phyloP scores from a whole-genome alignment of 805 yeast species.

The Zygosaccharomyces bisporus region DNA sequence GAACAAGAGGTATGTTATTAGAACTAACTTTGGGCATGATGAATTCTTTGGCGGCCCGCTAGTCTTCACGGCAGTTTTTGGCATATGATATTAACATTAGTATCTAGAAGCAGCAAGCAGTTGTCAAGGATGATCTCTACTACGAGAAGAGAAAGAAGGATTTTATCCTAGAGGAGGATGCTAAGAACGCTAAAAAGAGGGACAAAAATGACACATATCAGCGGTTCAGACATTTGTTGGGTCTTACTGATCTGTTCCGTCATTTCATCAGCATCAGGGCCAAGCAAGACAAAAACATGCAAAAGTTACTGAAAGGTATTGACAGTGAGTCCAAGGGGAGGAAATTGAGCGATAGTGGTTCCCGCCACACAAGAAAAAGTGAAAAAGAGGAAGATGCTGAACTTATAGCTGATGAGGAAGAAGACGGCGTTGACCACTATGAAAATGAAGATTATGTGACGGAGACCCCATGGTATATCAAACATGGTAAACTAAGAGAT shows the following conservation, averaged over 20 bases:
- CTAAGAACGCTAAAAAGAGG: slow-evolving; percentile 52
- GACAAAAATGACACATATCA: slow-evolving; percentile 66
- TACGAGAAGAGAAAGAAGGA: slow-evolving; percentile 43
- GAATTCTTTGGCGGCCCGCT: slow-evolving; percentile 6
- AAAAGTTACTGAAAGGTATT: slow-evolving; percentile 52
- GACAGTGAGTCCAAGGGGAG: slow-evolving; percentile 48
- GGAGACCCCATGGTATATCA: slow-evolving; percentile 75
- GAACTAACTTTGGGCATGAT: not conserved
- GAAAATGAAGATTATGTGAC: slow-evolving; percentile 68
- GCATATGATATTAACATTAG: slow-evolving; percentile 5
- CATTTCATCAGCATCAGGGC: slow-evolving; percentile 83
- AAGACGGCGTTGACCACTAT: slow-evolving; percentile 41
- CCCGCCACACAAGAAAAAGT: slow-evolving; percentile 69
- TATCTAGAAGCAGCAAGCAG: slow-evolving; percentile 6
- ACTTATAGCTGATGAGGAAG: slow-evolving; percentile 75
- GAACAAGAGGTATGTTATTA: slow-evolving; percentile 6
- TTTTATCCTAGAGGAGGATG: slow-evolving; percentile 50
- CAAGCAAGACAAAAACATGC: slow-evolving; percentile 69
- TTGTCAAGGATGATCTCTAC: slow-evolving; percentile 25
- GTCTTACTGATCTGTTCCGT: slow-evolving; percentile 80
- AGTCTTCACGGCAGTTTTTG: not conserved
- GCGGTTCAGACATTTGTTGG: slow-evolving; percentile 75
- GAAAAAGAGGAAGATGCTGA: slow-evolving; percentile 97
- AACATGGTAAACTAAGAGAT: slow-evolving; percentile 73
- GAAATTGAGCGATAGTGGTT: slow-evolving; percentile 29